Conservation (phyloP, 2,329 filamentous ascomycete genomes). For the Colletotrichum endophyticum region DNA sequence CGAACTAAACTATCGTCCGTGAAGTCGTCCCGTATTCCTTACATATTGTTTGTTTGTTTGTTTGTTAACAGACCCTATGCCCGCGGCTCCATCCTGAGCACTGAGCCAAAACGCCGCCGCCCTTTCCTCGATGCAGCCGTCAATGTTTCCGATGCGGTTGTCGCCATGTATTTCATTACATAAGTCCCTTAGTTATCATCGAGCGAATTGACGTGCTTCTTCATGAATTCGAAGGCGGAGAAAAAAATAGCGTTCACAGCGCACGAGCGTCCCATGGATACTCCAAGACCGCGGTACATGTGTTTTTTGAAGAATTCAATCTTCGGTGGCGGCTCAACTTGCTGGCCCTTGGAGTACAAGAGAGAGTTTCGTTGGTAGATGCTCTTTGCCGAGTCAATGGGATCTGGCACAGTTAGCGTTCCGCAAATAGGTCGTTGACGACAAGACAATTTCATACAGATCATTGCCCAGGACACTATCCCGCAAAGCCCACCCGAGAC, state of each 20-base stretch:
- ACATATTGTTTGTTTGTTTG: neutral
- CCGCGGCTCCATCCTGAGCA: neutral
- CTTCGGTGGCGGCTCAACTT: conserved; percentile 68
- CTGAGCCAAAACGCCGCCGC: neutral
- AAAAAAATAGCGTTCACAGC: conserved; percentile 90
- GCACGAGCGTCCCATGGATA: conserved; percentile 83
- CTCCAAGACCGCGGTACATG: conserved; percentile 84
- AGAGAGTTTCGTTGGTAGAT: conserved; percentile 85
- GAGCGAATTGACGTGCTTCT: conserved; percentile 67
- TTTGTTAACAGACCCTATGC: neutral
- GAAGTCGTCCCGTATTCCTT: neutral
- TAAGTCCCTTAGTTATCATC: conserved; percentile 42
- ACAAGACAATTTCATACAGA: conserved; percentile 57
- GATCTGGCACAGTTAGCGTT: conserved; percentile 47
- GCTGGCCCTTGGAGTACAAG: conserved; percentile 69
- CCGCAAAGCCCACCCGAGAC: conserved; percentile 82
- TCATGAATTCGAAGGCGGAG: conserved; percentile 84
- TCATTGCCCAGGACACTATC: conserved; percentile 80
- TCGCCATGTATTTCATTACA: neutral
- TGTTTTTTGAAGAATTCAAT: conserved; percentile 78
- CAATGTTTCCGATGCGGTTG: neutral
- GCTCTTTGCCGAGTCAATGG: conserved; percentile 83
- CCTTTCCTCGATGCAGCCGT: neutral
- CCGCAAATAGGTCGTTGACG: neutral
- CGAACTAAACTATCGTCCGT: neutral